phyloP scores from a whole-genome alignment of 305 asterid species.

The Plantago lanceolata region DNA sequence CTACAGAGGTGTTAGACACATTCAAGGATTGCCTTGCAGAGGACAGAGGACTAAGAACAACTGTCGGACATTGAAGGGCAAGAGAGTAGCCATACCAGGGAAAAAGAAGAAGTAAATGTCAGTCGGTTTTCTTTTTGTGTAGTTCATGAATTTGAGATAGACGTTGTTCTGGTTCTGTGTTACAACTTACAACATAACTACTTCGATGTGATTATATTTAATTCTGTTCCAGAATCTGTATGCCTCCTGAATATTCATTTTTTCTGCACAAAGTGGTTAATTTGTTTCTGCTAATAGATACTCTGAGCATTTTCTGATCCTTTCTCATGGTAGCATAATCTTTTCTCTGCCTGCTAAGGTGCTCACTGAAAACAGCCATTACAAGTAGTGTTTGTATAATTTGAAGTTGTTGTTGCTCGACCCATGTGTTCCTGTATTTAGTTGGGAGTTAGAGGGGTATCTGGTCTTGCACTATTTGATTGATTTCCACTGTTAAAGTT shows the following conservation, averaged over 20 bases:
- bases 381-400: no score
- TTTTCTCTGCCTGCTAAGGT: no score
- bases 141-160: slow-evolving; percentile 14
- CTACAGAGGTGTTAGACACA: slow-evolving; percentile 88
- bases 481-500: no score
- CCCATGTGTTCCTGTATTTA: no score
- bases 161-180: slow-evolving; percentile 22
- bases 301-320: no score
- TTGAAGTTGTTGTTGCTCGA: no score
- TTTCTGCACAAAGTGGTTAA: neutral
- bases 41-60: slow-evolving; percentile 94
- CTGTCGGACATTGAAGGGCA: slow-evolving; percentile 90
- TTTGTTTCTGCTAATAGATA: neutral
- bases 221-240: slow-evolving; percentile 11
- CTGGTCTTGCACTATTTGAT: no score
- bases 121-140: slow-evolving; percentile 17
- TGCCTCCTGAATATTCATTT: neutral
- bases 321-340: neutral
- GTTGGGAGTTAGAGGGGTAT: no score
- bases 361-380: no score
- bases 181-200: slow-evolving; percentile 11
- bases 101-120: slow-evolving; percentile 67
- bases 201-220: slow-evolving; percentile 20
- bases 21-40: slow-evolving; percentile 87
- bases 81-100: slow-evolving; percentile 79